Percentiles rank a stretch among this genome's conserved stretches.
Conservation (phyloP, 805 yeast genomes). For the Naumovozyma dairenensis region DNA sequence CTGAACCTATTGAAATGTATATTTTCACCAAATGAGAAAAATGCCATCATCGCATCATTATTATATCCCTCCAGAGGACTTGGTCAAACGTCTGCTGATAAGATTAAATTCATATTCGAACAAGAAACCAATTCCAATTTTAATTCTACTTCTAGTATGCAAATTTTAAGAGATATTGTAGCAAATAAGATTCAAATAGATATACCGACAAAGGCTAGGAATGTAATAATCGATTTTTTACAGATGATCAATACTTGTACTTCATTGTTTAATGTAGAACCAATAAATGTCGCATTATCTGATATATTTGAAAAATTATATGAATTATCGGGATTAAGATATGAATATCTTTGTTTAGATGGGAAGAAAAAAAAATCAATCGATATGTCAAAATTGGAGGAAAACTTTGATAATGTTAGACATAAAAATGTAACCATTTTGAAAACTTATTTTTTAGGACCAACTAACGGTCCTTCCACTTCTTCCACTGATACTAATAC, state of each 20-base stretch:
- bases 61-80: conserved; percentile 57
- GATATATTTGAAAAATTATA: conserved; percentile 24
- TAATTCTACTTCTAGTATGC: conserved; percentile 7
- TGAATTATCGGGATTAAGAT: conserved; percentile 23
- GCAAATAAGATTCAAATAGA: conserved; percentile 5
- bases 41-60: conserved; percentile 50
- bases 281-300: conserved; percentile 7
- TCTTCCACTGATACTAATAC: not conserved
- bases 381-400: conserved; percentile 11
- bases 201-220: conserved; percentile 16
- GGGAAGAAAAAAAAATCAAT: conserved; percentile 18
- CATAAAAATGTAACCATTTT: conserved; percentile 21
- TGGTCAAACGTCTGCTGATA: conserved; percentile 45
- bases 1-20: conserved; percentile 58
- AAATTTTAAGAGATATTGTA: conserved; percentile 9
- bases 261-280: conserved; percentile 3
- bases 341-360: conserved; percentile 19
- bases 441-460: conserved; percentile 18
- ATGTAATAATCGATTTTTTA: conserved; percentile 17
- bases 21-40: conserved; percentile 45
- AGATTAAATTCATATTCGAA: conserved; percentile 14
- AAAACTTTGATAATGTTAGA: conserved; percentile 19
- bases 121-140: not conserved
- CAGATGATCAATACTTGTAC: conserved; percentile 18
- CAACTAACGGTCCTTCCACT: conserved; percentile 3